Base-by-base conservation (phyloP, 2,329 filamentous ascomycete species). In the Paracoccidioides brasiliensis region DNA sequence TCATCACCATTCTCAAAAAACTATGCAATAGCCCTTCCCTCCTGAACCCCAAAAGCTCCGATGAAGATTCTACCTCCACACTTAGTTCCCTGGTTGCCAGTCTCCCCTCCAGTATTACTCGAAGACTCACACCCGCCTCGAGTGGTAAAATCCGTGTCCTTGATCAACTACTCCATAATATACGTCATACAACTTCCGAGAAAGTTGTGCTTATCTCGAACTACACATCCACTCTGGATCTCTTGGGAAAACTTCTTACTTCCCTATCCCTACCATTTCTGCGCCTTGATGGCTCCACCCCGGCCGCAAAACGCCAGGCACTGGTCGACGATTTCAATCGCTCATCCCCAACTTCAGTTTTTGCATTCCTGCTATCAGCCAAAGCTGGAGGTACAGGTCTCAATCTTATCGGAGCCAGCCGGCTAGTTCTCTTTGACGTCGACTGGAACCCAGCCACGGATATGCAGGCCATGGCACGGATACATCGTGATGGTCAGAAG, bases 371-470 rank as follows among this genome's bases (percentile, higher is more conserved):
- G 3, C 77, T 88, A 0, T 88, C 84, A 14, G 84, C 85, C 1
- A 88, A 87, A 67, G 81, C 83, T 43, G 85, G 85, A 4, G 85
- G 85, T 3, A 77, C 80, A 0, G 85, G 85, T 1, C 73, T 88
- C 48, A 88, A 88, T 62, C 75, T 88, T 4, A 83, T 85, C 52
- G 85, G 85, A 8, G 85, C 84, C 4, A 85, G 81, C 37, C 78
- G 85, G 28, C 77, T 88, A 2, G 73, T 88, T 4, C 78, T 88
- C 1, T 88, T 86, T 62, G 85, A 88, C 61, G 79, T 85, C 7
- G 85, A 88, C 68, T 88, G 85, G 85, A 88, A 88, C 62, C 85
- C 85, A 1, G 82, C 83, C 0, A 85, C 82, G 0, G 85, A 88
- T 62, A 72, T 85, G 22, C 85, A 88, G 66, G 84, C 85, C 6